A percentile compares a stretch with the other conserved stretches of the same genome.
phyloP scores from a whole-genome alignment of 2,329 filamentous ascomycete genomes.

The Aspergillus sp. region DNA sequence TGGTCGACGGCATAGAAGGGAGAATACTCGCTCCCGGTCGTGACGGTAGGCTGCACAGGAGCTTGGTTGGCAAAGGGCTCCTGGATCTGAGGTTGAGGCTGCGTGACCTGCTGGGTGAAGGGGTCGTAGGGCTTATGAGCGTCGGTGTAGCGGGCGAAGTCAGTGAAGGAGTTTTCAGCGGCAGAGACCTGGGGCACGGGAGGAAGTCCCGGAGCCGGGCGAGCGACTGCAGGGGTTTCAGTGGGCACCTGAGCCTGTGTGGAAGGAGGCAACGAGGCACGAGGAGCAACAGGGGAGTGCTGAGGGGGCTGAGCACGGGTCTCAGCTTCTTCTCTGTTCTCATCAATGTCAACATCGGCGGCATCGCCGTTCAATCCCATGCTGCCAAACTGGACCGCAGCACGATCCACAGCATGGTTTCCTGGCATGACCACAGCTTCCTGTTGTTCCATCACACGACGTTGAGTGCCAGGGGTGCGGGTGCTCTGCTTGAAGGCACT shows the following conservation, averaged over 20 bases:
- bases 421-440: constrained; percentile 98
- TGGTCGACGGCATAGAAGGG: constrained; percentile 82
- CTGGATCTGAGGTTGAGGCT: constrained; percentile 64
- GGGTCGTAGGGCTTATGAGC: constrained; percentile 83
- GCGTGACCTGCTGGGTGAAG: constrained; percentile 73
- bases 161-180: constrained; percentile 50
- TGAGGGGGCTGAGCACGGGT: constrained; percentile 90
- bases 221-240: constrained; percentile 51
- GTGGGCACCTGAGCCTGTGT: constrained; percentile 41
- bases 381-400: constrained; percentile 94
- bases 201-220: constrained; percentile 64
- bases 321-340: constrained; percentile 92
- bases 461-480: constrained; percentile 78
- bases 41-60: constrained; percentile 60
- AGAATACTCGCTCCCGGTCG: constrained; percentile 71
- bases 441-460: constrained; percentile 88
- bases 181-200: constrained; percentile 59
- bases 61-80: constrained; percentile 57
- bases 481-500: constrained; percentile 74
- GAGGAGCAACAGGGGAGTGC: constrained; percentile 84
- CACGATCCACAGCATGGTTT: constrained; percentile 89
- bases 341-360: constrained; percentile 71
- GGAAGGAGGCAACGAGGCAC: constrained; percentile 78
- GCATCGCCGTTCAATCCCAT: constrained; percentile 79
- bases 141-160: constrained; percentile 57